Conservation (phyloP, 352 stramenopile species). For the Chrysophaeum taylorii region DNA sequence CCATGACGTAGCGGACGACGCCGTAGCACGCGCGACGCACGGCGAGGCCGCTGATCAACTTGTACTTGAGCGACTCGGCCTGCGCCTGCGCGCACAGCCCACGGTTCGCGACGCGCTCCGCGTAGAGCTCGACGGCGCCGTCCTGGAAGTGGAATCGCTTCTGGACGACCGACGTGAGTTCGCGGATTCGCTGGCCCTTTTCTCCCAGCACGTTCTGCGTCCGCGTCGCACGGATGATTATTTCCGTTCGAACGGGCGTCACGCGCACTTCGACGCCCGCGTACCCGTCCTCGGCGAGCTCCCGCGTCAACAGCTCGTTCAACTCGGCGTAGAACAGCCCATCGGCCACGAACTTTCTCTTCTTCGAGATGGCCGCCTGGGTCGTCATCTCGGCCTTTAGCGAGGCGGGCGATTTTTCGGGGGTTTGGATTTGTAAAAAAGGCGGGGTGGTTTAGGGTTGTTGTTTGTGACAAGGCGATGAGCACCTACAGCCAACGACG, state of each 20-base stretch:
- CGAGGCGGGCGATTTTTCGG: too few relatives aligned
- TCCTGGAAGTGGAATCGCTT: slow-evolving; percentile 84
- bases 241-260: slow-evolving; percentile 96
- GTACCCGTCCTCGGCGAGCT: slow-evolving; percentile 96
- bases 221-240: slow-evolving; percentile 98
- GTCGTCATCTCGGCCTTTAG: slow-evolving; percentile 68
- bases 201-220: slow-evolving; percentile 98
- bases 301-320: slow-evolving; percentile 93
- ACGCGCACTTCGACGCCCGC: slow-evolving; percentile 95
- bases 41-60: slow-evolving; percentile 90
- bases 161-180: slow-evolving; percentile 97
- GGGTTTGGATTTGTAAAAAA: too few relatives aligned
- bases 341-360: slow-evolving; percentile 99
- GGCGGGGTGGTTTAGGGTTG: too few relatives aligned
- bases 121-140: slow-evolving; percentile 80
- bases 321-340: slow-evolving; percentile 99
- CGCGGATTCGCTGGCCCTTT: slow-evolving; percentile 97
- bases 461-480: too few relatives aligned
- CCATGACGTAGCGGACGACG: slow-evolving; percentile 98
- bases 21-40: slow-evolving; percentile 97
- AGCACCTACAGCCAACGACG: too few relatives aligned
- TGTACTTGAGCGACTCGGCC: slow-evolving; percentile 99
- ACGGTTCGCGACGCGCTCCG: slow-evolving; percentile 94
- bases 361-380: slow-evolving; percentile 87
- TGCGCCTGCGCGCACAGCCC: slow-evolving; percentile 93